phyloP scores from a whole-genome alignment of 306 rosid genomes.

The Quercus rubra region DNA sequence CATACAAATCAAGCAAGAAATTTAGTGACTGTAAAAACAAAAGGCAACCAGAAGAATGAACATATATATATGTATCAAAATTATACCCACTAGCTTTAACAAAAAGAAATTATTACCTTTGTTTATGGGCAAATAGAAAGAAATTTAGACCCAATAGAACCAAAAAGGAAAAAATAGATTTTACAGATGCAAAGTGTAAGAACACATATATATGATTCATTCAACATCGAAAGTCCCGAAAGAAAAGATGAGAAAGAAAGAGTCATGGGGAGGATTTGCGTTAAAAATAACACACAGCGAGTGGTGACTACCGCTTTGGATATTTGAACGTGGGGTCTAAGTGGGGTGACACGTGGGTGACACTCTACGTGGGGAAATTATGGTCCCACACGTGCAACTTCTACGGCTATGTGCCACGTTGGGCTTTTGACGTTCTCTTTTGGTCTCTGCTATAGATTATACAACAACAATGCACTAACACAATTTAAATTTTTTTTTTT shows the following conservation, averaged over 20 bases:
- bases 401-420: neutral
- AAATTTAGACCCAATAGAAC: no score
- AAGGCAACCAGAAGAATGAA: neutral
- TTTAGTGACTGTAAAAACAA: no score
- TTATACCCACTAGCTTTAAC: neutral
- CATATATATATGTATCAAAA: neutral
- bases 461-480: no score
- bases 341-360: neutral
- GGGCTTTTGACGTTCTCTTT: neutral
- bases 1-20: no score
- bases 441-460: no score
- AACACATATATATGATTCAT: neutral
- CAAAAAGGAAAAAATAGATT: neutral
- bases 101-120: neutral
- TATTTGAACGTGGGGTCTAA: neutral
- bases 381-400: neutral
- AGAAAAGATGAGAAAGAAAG: neutral
- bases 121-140: no score
- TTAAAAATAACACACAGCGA: neutral
- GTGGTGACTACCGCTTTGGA: neutral
- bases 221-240: slow-evolving; percentile 11
- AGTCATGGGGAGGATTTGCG: neutral
- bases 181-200: neutral
- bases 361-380: neutral
- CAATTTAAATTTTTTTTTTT: no score